These are phyloP conservation scores for Fusarium compactum DNA, from an alignment of 2,329 filamentous ascomycete genomes.

Conservation along the genomic window DNA sequence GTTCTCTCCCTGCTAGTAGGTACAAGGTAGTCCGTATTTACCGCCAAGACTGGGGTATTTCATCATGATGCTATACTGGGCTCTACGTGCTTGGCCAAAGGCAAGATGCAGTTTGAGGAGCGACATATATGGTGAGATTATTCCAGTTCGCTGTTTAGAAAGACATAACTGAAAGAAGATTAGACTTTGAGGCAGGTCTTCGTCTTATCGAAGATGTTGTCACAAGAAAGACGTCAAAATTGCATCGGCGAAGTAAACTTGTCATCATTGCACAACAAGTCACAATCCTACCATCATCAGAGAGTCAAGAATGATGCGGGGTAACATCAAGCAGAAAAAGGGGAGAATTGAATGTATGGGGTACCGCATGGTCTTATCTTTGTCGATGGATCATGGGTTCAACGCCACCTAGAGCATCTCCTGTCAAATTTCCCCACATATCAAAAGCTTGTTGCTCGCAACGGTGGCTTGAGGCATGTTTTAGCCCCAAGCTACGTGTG, in stretches of 20 bases:
- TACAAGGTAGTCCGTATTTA: neutral
- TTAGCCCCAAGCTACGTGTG: neutral
- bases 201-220: neutral
- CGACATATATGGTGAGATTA: neutral
- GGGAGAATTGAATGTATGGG: neutral
- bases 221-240: neutral
- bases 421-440: neutral
- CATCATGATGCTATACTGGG: accelerated
- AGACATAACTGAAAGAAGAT: neutral
- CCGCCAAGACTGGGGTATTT: neutral
- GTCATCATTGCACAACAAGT: neutral
- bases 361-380: neutral
- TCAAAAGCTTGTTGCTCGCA: neutral
- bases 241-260: neutral
- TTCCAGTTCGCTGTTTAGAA: no score
- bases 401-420: neutral
- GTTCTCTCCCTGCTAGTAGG: neutral
- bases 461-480: neutral
- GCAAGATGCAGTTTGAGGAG: neutral
- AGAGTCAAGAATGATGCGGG: neutral
- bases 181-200: neutral
- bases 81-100: no score
- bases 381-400: neutral
- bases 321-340: neutral
- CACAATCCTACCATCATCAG: neutral